Evolutionary conservation across 2,329 filamentous ascomycete species (phyloP).

Genomic region (Fusarium avenaceum): DNA sequence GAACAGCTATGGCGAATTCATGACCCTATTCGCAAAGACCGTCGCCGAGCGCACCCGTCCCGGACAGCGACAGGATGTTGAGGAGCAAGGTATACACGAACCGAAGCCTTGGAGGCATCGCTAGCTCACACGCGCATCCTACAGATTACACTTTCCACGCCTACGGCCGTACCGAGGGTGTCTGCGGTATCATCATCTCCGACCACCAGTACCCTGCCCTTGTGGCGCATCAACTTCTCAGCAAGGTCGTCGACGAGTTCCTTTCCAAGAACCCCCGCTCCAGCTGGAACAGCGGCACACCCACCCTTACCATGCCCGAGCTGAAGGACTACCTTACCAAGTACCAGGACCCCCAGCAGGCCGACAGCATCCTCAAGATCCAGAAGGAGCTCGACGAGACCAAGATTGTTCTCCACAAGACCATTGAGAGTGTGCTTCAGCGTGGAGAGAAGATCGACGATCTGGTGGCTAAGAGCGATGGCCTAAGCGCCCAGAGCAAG

Average conservation of each 20-base stretch:
- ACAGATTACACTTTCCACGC: conserved; percentile 80
- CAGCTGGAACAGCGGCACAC: conserved; percentile 70
- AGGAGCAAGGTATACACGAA: conserved; percentile 74
- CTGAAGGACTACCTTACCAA: conserved; percentile 80
- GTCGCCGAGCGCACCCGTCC: conserved; percentile 86
- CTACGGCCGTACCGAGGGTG: conserved; percentile 80
- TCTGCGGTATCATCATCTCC: conserved; percentile 82
- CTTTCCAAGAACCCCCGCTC: conserved; percentile 79
- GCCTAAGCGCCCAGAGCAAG: conserved; percentile 91
- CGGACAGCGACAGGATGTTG: conserved; percentile 87
- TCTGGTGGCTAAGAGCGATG: conserved; percentile 92
- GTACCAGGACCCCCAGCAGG: conserved; percentile 89
- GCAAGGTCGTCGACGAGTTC: conserved; percentile 91
- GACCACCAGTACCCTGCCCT: conserved; percentile 81
- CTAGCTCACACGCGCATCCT: conserved; percentile 35
- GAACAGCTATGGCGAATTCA: conserved; percentile 70
- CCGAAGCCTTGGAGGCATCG: neutral
- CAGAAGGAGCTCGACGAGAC: conserved; percentile 98
- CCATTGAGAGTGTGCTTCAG: conserved; percentile 88
- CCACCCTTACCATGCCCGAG: conserved; percentile 74
- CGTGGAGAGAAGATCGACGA: conserved; percentile 97
- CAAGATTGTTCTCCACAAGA: conserved; percentile 97
- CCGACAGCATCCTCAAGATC: conserved; percentile 94
- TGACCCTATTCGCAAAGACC: conserved; percentile 87
- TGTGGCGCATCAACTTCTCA: conserved; percentile 87